Evolutionary conservation across 2,329 filamentous ascomycete genomes (phyloP).

Genomic region (Diplocarpon mali): DNA sequence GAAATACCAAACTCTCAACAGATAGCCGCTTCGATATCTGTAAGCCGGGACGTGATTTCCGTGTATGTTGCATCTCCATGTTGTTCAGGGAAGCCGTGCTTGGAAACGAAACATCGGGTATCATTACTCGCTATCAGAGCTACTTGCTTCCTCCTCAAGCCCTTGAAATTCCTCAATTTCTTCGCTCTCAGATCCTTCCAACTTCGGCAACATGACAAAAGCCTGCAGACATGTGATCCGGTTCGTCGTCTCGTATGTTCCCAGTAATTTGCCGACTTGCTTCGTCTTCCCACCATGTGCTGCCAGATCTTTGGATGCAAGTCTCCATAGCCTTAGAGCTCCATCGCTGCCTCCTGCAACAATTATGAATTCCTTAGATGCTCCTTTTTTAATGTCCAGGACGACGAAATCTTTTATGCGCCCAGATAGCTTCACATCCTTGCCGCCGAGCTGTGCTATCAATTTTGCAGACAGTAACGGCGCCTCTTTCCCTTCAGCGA

Average conservation of each 20-base stretch:
- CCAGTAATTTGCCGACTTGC: slow-evolving; percentile 45
- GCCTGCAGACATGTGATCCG: slow-evolving; percentile 80
- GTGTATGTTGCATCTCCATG: neutral
- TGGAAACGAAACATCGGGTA: slow-evolving; percentile 15
- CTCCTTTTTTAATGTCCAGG: slow-evolving; percentile 28
- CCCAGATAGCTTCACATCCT: slow-evolving; percentile 52
- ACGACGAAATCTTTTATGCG: slow-evolving; percentile 86
- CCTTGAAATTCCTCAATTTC: slow-evolving; percentile 21
- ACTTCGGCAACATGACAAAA: slow-evolving; percentile 70
- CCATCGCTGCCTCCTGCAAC: slow-evolving; percentile 79
- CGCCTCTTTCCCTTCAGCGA: slow-evolving; percentile 30
- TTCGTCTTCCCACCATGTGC: slow-evolving; percentile 27
- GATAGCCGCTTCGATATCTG: too few relatives aligned
- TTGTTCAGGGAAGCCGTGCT: neutral
- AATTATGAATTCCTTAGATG: slow-evolving; percentile 40
- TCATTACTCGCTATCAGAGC: slow-evolving; percentile 27
- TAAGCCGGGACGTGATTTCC: too few relatives aligned
- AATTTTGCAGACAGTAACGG: slow-evolving; percentile 50
- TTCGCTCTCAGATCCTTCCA: slow-evolving; percentile 45
- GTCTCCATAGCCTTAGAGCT: slow-evolving; percentile 64
- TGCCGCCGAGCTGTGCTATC: slow-evolving; percentile 70
- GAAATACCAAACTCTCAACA: too few relatives aligned
- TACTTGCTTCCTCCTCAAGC: slow-evolving; percentile 19
- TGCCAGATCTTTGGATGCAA: slow-evolving; percentile 31
- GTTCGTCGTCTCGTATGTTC: slow-evolving; percentile 73